Evolutionary conservation across 2,329 filamentous ascomycete species (phyloP).

Genomic region (Claviceps sp.): DNA sequence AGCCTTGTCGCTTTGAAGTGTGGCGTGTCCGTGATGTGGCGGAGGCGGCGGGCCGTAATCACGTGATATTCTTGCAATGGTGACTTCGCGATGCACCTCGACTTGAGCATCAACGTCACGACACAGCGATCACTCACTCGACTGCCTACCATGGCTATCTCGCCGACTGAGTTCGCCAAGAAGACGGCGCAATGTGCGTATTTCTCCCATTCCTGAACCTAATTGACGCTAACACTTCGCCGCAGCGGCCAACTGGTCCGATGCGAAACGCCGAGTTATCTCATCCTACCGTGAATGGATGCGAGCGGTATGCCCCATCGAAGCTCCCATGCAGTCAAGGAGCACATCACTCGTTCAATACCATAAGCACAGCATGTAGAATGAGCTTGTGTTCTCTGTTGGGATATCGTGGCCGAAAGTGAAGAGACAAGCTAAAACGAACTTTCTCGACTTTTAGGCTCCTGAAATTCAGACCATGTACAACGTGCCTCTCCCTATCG

Average conservation of each 20-base stretch:
- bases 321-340: not conserved
- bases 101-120: slow-evolving; percentile 14
- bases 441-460: slow-evolving; percentile 41
- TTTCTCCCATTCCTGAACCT: not conserved
- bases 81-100: slow-evolving; percentile 2
- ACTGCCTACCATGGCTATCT: slow-evolving; percentile 62
- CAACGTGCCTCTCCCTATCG: slow-evolving; percentile 77
- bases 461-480: slow-evolving; percentile 98
- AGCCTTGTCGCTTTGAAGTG: slow-evolving; percentile 2
- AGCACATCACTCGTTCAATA: not conserved
- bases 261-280: slow-evolving; percentile 79
- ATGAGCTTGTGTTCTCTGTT: not conserved
- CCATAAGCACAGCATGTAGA: not conserved
- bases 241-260: slow-evolving; percentile 73
- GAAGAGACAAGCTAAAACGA: slow-evolving; percentile 2
- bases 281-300: slow-evolving; percentile 92
- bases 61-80: slow-evolving; percentile 16
- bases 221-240: slow-evolving; percentile 20
- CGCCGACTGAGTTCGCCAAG: slow-evolving; percentile 82
- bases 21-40: slow-evolving; percentile 6
- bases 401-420: not conserved
- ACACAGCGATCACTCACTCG: slow-evolving; percentile 16
- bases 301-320: slow-evolving; percentile 61
- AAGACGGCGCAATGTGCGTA: slow-evolving; percentile 63
- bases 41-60: slow-evolving; percentile 10